phyloP scores from a whole-genome alignment of 805 yeast genomes.

The Saturnispora kantuleensis region DNA sequence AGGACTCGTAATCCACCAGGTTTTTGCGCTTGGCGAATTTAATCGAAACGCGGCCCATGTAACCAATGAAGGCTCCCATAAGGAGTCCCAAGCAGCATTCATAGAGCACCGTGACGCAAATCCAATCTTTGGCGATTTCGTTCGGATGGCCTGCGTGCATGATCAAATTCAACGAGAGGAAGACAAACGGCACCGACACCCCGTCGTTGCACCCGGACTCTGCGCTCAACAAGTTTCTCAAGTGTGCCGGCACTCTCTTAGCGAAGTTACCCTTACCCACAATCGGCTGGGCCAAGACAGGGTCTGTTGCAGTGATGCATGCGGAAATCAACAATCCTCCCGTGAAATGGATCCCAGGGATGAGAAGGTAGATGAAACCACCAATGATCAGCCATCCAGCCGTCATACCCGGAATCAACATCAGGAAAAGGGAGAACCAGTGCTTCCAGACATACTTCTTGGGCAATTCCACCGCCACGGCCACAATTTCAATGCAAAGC shows the following conservation, averaged over 20 bases:
- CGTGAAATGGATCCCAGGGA: constrained; percentile 46
- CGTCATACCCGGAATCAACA: constrained; percentile 62
- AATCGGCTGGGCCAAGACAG: constrained; percentile 63
- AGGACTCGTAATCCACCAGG: constrained; percentile 54
- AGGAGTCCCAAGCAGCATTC: constrained; percentile 50
- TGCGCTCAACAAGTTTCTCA: constrained; percentile 52
- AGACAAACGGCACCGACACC: constrained; percentile 60
- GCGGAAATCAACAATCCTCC: constrained; percentile 54
- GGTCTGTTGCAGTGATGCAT: constrained; percentile 72
- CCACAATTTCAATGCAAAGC: constrained; percentile 59
- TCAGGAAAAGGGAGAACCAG: constrained; percentile 47
- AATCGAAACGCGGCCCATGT: constrained; percentile 38
- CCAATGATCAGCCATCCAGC: constrained; percentile 61
- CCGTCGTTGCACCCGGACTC: constrained; percentile 76
- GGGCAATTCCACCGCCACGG: constrained; percentile 67
- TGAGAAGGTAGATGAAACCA: constrained; percentile 48
- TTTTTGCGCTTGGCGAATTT: constrained; percentile 41
- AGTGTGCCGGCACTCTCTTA: constrained; percentile 51
- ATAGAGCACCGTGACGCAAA: constrained; percentile 48
- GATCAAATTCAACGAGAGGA: constrained; percentile 45
- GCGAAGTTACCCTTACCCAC: constrained; percentile 69
- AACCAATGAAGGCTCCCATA: constrained; percentile 48
- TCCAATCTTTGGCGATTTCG: constrained; percentile 53
- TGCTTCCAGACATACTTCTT: constrained; percentile 52
- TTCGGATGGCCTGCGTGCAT: constrained; percentile 38